Base-by-base conservation (phyloP, 495 filamentous ascomycete genomes). In the Trichoderma parareesei region DNA sequence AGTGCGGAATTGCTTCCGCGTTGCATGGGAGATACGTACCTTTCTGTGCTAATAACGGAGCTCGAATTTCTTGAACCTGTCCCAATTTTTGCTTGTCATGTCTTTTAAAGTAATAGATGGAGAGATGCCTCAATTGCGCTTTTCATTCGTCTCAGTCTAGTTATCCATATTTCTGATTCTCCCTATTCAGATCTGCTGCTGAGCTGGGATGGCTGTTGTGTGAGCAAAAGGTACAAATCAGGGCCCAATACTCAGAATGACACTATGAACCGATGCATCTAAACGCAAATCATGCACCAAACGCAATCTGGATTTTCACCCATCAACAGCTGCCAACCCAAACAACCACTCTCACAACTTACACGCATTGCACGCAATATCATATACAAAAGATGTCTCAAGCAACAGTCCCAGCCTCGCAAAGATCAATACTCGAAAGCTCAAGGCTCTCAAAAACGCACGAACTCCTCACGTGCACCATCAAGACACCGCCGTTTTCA, bases 401-500 rank as follows among this genome's bases (percentile, higher is more conserved):
- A n/a, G 11, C 11, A 37, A 40, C 37, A 20, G 42, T 2, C 38
- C 35, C 37, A 61, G 60, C 41, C 7, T 11, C 38, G 1, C 38
- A 61, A 10, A 41, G 38, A 33, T 61, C 60, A 20, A 41, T 43
- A 11, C 0, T 43, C 37, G 41, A 61, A 27, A 61, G 42, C 8
- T 5, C 67, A 64, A 71, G 64, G 14, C 33, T 60, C 11, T 67
- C 68, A 53, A 76, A 77, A 64, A 63, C 73, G 35, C 73, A 69
- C 20, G 71, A 76, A 38, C 69, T 77, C 33, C 71, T 71, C 62
- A 70, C 71, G 16, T 65, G 68, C 43, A 79, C 77, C 61, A 71
- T 82, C 64, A 71, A 65, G 38, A 41, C 69, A 35, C 74, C 77
- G 0, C 65, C 71, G 16, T 76, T 71, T 62, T 68, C 78, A 62